phyloP scores from a whole-genome alignment of 1,284 basidiomycete species.

The Cryptococcus maquisensis region DNA sequence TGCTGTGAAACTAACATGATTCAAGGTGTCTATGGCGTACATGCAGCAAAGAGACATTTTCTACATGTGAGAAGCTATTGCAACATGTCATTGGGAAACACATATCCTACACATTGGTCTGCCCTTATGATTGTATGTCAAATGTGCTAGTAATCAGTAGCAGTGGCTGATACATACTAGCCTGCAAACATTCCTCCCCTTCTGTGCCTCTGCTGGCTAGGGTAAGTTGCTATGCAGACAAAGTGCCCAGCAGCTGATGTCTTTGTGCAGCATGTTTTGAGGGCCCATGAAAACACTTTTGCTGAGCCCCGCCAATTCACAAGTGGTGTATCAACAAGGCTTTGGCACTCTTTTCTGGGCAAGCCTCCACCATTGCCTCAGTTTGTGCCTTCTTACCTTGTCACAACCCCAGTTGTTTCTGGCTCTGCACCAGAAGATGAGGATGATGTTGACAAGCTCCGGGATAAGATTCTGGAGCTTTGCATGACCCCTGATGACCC shows the following conservation, averaged over 20 bases:
- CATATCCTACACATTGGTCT: constrained; percentile 22
- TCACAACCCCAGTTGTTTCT: constrained; percentile 17
- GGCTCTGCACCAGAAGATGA: constrained; percentile 6
- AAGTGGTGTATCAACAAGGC: too few relatives aligned
- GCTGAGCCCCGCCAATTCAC: too few relatives aligned
- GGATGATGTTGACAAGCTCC: constrained; percentile 12
- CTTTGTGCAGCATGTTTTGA: constrained; percentile 22
- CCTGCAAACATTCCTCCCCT: not conserved
- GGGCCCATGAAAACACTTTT: constrained; percentile 18
- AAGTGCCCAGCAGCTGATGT: too few relatives aligned
- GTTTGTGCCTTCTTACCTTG: too few relatives aligned
- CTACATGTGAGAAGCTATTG: constrained; percentile 11
- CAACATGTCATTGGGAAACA: constrained; percentile 36
- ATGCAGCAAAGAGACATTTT: constrained; percentile 34
- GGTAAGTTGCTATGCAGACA: not conserved
- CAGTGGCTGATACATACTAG: not conserved
- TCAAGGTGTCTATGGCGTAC: constrained; percentile 28
- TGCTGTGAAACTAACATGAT: not conserved
- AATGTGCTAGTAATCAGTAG: not conserved
- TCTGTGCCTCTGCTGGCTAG: not conserved
- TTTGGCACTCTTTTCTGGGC: too few relatives aligned
- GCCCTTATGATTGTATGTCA: constrained; percentile 26
- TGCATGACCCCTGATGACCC: constrained; percentile 27
- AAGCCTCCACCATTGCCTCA: too few relatives aligned
- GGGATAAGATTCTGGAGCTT: constrained; percentile 16